A percentile compares a stretch with the other conserved stretches of the same genome.
phyloP scores from a whole-genome alignment of 2,329 filamentous ascomycete genomes.

The Trichoderma endophyticum region DNA sequence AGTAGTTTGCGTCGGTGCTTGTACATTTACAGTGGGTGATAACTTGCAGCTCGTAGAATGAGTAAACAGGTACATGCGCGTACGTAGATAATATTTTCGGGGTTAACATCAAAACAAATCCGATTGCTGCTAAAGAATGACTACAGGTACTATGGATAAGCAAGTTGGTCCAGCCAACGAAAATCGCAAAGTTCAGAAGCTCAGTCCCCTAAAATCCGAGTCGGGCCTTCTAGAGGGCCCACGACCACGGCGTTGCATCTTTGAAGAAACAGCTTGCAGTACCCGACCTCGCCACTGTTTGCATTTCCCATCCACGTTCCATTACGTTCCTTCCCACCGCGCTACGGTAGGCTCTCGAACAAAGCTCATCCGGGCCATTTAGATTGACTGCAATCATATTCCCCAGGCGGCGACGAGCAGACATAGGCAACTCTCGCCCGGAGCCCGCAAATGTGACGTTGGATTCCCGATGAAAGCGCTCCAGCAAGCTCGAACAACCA shows the following conservation, averaged over 20 bases:
- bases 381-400: constrained; percentile 15
- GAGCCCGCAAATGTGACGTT: constrained; percentile 9
- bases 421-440: background rate
- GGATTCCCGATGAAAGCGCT: background rate
- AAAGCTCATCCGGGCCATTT: background rate
- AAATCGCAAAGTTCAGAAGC: background rate
- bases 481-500: background rate
- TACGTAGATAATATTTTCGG: too few relatives aligned
- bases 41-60: too few relatives aligned
- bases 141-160: too few relatives aligned
- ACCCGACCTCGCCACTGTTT: background rate
- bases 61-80: too few relatives aligned
- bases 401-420: background rate
- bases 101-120: too few relatives aligned
- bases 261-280: background rate
- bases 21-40: too few relatives aligned
- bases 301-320: background rate
- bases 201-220: background rate
- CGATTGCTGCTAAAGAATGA: too few relatives aligned
- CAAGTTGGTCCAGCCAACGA: background rate
- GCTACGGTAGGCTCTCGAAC: constrained; percentile 1
- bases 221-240: constrained; percentile 6
- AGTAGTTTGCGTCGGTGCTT: too few relatives aligned
- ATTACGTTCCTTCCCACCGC: background rate
- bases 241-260: constrained; percentile 15